These are phyloP conservation scores for Graphiopsis chlorocephala DNA, from an alignment of 2,329 filamentous ascomycete species.

Conservation along the genomic window DNA sequence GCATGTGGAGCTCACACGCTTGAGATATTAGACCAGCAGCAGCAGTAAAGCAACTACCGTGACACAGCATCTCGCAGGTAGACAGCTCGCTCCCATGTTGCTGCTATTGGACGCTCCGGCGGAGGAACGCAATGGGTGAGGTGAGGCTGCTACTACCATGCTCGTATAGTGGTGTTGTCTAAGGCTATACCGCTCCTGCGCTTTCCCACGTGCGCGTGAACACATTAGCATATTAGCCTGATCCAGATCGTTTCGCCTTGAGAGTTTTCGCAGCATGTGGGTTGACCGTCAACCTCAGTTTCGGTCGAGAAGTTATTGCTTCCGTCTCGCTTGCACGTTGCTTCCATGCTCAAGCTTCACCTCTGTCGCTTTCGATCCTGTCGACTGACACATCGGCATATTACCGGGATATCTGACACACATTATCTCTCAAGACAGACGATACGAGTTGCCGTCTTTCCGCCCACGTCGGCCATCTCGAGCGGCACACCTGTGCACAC, in stretches of 20 bases:
- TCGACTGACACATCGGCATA: background rate
- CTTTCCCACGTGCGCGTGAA: background rate
- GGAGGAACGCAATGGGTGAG: conserved; percentile 9
- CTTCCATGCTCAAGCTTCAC: background rate
- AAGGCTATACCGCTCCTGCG: background rate
- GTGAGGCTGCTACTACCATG: background rate
- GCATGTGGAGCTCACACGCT: background rate
- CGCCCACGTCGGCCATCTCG: background rate
- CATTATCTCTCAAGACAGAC: background rate
- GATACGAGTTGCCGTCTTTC: background rate
- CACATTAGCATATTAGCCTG: conserved; percentile 5
- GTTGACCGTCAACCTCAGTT: background rate
- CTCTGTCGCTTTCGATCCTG: background rate
- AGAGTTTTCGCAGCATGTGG: background rate
- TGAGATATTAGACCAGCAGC: background rate
- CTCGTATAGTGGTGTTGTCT: background rate
- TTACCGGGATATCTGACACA: background rate
- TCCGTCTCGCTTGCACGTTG: conserved; percentile 11
- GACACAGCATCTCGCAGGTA: background rate
- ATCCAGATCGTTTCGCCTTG: background rate
- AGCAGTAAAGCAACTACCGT: background rate
- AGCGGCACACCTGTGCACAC: background rate
- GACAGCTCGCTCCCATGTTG: conserved; percentile 5
- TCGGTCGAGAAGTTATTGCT: background rate
- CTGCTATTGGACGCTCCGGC: conserved; percentile 14